Percentiles rank a stretch among this genome's conserved stretches.
phyloP scores from a whole-genome alignment of 2,329 filamentous ascomycete species.

The Arthrobotrys sphaeroides region DNA sequence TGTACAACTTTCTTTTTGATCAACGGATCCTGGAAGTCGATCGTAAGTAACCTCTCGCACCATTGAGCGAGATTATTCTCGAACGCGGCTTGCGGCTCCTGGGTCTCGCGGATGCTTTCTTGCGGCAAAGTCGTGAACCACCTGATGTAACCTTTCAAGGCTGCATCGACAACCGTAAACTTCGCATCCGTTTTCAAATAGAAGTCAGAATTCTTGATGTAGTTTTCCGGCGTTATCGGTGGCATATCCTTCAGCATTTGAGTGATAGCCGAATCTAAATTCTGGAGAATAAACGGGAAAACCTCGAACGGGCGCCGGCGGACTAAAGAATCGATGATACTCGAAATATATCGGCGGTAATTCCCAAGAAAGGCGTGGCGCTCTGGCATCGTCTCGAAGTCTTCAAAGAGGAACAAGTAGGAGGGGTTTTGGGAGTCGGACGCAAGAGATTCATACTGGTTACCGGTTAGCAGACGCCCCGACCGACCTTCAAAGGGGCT shows the following conservation, averaged over 20 bases:
- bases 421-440: slow-evolving; percentile 83
- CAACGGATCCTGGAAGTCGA: slow-evolving; percentile 82
- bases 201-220: slow-evolving; percentile 75
- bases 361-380: slow-evolving; percentile 95
- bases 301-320: slow-evolving; percentile 83
- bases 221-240: slow-evolving; percentile 71
- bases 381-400: slow-evolving; percentile 94
- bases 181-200: slow-evolving; percentile 85
- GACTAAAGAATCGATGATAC: slow-evolving; percentile 87
- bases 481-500: not conserved
- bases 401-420: slow-evolving; percentile 83
- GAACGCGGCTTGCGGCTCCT: slow-evolving; percentile 68
- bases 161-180: slow-evolving; percentile 86
- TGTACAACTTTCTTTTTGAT: slow-evolving; percentile 84
- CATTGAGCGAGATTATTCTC: slow-evolving; percentile 74
- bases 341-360: slow-evolving; percentile 87
- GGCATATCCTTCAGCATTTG: slow-evolving; percentile 77
- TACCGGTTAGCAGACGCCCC: not conserved
- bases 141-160: slow-evolving; percentile 86
- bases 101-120: slow-evolving; percentile 57
- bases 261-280: slow-evolving; percentile 77
- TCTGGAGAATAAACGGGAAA: slow-evolving; percentile 83
- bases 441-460: slow-evolving; percentile 79
- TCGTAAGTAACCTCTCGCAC: slow-evolving; percentile 75
- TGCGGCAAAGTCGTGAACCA: slow-evolving; percentile 67